Percentiles rank a stretch among this genome's conserved stretches.
These are phyloP conservation scores for Vigna mungo DNA, from an alignment of 306 rosid species.

Conservation along the genomic window DNA sequence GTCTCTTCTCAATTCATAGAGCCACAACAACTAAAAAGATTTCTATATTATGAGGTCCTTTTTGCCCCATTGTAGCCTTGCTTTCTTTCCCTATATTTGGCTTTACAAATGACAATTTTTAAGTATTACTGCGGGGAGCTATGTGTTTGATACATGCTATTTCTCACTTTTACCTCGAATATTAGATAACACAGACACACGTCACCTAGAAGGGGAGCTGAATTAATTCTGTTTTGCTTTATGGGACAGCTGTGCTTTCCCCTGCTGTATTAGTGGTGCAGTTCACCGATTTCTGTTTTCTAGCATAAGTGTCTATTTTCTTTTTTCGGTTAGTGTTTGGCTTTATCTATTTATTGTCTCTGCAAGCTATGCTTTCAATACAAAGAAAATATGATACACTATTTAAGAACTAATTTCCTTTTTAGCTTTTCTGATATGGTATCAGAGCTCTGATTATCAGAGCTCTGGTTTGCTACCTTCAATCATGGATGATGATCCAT, in stretches of 20 bases:
- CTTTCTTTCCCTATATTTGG: not conserved
- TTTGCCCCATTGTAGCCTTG: not conserved
- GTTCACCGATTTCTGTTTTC: too few species aligned
- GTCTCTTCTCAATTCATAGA: not conserved
- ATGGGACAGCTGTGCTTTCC: too few species aligned
- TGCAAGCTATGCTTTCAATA: too few species aligned
- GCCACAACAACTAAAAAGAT: not conserved
- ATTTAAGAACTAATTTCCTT: too few species aligned
- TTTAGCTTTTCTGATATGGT: not conserved
- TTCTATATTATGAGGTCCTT: constrained; percentile 26
- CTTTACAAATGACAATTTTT: not conserved
- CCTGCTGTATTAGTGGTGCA: too few species aligned
- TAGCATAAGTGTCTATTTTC: too few species aligned
- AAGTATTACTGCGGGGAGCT: not conserved
- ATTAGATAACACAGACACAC: not conserved
- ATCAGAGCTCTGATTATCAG: not conserved
- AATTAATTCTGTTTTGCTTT: too few species aligned
- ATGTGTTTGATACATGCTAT: not conserved
- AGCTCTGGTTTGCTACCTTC: not conserved
- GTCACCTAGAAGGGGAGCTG: too few species aligned
- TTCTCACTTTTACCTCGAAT: not conserved
- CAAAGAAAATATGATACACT: too few species aligned
- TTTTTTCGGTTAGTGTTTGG: too few species aligned
- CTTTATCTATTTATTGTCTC: too few species aligned
- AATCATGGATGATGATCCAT: not conserved